phyloP scores from a whole-genome alignment of 2,329 filamentous ascomycete genomes.

The Colletotrichum lupini region DNA sequence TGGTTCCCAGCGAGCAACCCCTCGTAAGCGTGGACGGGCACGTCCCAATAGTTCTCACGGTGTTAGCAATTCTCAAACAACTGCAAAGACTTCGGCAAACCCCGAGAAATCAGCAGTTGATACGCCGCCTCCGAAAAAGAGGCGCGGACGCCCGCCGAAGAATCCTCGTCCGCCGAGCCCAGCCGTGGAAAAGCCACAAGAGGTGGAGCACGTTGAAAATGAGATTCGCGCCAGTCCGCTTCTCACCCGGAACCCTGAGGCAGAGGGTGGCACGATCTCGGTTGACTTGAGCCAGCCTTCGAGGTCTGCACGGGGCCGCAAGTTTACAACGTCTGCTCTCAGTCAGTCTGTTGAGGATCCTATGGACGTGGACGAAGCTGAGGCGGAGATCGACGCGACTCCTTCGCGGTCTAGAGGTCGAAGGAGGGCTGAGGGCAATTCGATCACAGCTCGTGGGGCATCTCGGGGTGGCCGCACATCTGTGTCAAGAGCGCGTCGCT shows the following conservation, averaged over 20 bases:
- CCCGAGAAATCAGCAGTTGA: neutral
- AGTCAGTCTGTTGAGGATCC: constrained; percentile 4
- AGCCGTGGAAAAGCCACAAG: neutral
- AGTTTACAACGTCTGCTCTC: neutral
- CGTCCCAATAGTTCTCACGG: neutral
- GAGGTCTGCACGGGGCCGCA: constrained; percentile 27
- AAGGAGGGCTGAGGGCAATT: neutral
- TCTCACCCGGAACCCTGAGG: neutral
- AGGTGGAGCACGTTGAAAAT: neutral
- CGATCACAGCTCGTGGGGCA: constrained; percentile 18
- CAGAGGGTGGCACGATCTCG: constrained; percentile 14
- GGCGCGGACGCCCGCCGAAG: constrained; percentile 31
- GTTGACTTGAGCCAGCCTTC: constrained; percentile 13
- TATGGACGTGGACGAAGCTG: constrained; percentile 24
- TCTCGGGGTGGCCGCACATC: constrained; percentile 1
- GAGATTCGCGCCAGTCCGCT: constrained; percentile 19
- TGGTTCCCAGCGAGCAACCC: neutral
- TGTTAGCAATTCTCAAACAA: neutral
- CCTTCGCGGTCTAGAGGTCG: constrained; percentile 20
- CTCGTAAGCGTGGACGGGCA: constrained; percentile 13
- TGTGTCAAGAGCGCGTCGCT: neutral
- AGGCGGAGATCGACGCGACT: neutral
- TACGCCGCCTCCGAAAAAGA: constrained; percentile 23
- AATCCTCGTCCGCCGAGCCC: constrained; percentile 20
- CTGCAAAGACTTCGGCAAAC: neutral